Evolutionary conservation across 148 eudicot species (phyloP).

Genomic region (Arbutus unedo): DNA sequence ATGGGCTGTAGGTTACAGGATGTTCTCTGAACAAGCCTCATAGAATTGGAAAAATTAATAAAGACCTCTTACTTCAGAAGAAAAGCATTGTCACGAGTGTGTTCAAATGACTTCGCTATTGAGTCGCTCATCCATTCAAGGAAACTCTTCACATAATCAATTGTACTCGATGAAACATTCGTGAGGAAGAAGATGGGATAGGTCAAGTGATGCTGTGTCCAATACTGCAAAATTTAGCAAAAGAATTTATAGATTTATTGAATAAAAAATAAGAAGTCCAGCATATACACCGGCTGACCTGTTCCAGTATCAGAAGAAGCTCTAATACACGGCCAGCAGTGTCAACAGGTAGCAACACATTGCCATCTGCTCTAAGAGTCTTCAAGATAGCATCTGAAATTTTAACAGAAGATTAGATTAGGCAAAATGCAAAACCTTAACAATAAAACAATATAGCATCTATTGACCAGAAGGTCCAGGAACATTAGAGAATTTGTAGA

Average conservation of each 20-base stretch:
- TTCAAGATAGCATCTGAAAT: slow-evolving; percentile 57
- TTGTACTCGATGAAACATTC: slow-evolving; percentile 82
- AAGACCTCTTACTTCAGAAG: slow-evolving; percentile 62
- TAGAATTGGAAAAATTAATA: neutral
- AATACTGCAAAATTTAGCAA: slow-evolving; percentile 64
- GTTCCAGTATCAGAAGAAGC: slow-evolving; percentile 71
- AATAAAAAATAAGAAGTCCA: neutral
- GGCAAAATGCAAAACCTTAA: neutral
- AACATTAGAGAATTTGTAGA: neutral
- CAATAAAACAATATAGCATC: neutral
- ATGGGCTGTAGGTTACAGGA: neutral
- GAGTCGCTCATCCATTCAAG: slow-evolving; percentile 98
- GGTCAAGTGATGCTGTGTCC: slow-evolving; percentile 82
- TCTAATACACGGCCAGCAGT: slow-evolving; percentile 96
- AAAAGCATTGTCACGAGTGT: slow-evolving; percentile 91
- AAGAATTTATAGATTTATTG: slow-evolving; percentile 5
- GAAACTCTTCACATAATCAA: slow-evolving; percentile 92
- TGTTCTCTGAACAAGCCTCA: neutral
- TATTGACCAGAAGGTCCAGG: neutral
- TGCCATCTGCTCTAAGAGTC: slow-evolving; percentile 76
- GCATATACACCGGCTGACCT: slow-evolving; percentile 43
- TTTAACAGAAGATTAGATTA: neutral
- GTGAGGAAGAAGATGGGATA: slow-evolving; percentile 94
- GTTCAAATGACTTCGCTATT: slow-evolving; percentile 92
- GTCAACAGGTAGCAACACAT: slow-evolving; percentile 88